These are phyloP conservation scores for Cupressus sempervirens DNA, from an alignment of 75 land plant species.

Conservation along the genomic window DNA sequence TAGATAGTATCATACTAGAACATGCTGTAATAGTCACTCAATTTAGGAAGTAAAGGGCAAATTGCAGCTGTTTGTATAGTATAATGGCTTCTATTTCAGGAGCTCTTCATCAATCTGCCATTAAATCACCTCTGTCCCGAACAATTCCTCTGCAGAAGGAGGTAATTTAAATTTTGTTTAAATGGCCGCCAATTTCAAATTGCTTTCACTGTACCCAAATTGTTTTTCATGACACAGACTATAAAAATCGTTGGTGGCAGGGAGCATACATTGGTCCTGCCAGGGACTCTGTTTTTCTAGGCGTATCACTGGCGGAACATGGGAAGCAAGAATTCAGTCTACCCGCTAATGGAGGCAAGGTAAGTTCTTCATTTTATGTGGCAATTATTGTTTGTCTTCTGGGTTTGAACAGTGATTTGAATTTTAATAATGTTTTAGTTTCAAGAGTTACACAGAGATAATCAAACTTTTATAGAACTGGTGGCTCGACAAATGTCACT, in stretches of 20 bases:
- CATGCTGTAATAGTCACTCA: neutral
- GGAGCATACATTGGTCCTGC: slow-evolving; percentile 24
- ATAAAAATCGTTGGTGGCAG: slow-evolving; percentile 14
- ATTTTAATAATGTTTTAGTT: neutral
- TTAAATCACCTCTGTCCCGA: neutral
- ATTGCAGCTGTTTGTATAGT: too few species aligned
- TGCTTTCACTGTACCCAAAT: neutral
- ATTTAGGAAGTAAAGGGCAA: neutral
- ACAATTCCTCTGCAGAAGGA: neutral
- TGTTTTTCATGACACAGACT: neutral
- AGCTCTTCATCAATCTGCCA: neutral
- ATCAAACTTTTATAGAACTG: neutral
- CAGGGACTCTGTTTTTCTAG: slow-evolving; percentile 55
- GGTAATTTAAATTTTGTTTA: neutral
- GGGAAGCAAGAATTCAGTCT: slow-evolving; percentile 38
- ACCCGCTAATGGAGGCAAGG: slow-evolving; percentile 31
- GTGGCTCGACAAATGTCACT: neutral
- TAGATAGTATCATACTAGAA: neutral
- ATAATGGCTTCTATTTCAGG: slow-evolving; percentile 5
- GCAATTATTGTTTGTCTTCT: neutral
- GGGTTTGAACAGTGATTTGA: neutral
- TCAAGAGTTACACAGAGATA: neutral
- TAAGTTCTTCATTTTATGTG: neutral
- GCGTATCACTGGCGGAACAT: slow-evolving; percentile 46
- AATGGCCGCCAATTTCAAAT: neutral